A percentile compares a stretch with the other conserved stretches of the same genome.
Conservation (phyloP, 2,329 filamentous ascomycete species). For the Berkeleyomyces basicola region DNA sequence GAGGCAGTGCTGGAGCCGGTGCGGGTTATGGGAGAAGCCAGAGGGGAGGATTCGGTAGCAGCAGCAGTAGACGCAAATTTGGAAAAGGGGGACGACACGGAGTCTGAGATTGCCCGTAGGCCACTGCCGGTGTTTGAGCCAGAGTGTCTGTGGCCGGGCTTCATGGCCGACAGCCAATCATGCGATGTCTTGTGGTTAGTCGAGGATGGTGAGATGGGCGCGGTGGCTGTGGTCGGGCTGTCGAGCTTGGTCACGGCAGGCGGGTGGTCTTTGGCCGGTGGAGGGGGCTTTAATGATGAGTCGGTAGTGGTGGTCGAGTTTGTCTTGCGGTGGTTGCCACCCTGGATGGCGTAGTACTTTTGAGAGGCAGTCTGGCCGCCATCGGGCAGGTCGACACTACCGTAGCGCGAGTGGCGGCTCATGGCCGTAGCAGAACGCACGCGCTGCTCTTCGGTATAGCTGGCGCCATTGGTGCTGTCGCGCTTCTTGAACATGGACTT, state of each 20-base stretch:
- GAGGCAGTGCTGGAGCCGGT: conserved; percentile 62
- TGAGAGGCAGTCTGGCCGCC: conserved; percentile 42
- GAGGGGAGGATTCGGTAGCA: conserved; percentile 31
- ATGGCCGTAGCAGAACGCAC: conserved; percentile 47
- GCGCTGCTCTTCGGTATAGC: conserved; percentile 59
- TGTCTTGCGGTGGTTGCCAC: conserved; percentile 35
- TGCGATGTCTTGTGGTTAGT: conserved; percentile 29
- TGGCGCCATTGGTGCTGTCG: conserved; percentile 33
- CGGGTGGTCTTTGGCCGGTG: conserved; percentile 36
- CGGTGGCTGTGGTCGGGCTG: conserved; percentile 23
- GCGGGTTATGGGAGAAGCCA: conserved; percentile 44
- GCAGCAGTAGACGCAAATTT: conserved; percentile 32
- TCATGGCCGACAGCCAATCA: conserved; percentile 39
- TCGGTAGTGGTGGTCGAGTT: conserved; percentile 43
- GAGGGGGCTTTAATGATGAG: conserved; percentile 30
- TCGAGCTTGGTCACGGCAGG: conserved; percentile 47
- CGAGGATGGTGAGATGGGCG: conserved; percentile 29
- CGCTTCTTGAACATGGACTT: conserved; percentile 68
- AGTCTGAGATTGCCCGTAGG: conserved; percentile 68
- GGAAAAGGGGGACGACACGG: conserved; percentile 22
- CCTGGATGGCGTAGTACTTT: conserved; percentile 47
- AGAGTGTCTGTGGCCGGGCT: conserved; percentile 27
- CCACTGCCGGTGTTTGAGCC: conserved; percentile 21
- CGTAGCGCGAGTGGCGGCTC: conserved; percentile 60
- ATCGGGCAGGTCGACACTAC: conserved; percentile 57